Conservation (phyloP, 2,329 filamentous ascomycete genomes). For the Cercospora sp. region DNA sequence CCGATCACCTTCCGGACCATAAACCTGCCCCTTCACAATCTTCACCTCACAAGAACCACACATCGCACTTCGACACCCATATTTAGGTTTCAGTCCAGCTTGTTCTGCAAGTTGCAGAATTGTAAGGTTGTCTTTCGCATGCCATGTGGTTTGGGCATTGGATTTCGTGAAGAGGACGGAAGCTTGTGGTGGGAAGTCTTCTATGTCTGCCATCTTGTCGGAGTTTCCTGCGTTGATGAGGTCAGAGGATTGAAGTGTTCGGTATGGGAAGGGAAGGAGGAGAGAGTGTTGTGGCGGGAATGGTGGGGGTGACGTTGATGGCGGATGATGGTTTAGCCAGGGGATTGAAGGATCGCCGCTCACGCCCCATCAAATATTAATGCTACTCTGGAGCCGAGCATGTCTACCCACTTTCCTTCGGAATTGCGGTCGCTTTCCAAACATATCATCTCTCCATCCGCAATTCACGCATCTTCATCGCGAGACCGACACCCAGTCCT, state of each 20-base stretch:
- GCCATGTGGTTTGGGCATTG: constrained; percentile 26
- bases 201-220: constrained; percentile 25
- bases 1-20: constrained; percentile 28
- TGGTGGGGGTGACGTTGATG: neutral
- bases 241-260: neutral
- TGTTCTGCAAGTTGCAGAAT: constrained; percentile 32
- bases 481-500: no score
- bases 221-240: neutral
- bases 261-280: neutral
- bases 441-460: no score
- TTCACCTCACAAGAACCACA: constrained; percentile 29
- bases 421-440: no score
- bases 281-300: neutral
- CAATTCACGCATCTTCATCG: no score
- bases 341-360: neutral
- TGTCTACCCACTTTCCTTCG: no score
- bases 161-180: constrained; percentile 29
- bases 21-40: constrained; percentile 30
- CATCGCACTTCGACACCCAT: constrained; percentile 32
- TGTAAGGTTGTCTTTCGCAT: constrained; percentile 26
- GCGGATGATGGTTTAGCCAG: neutral
- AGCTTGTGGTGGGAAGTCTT: constrained; percentile 23
- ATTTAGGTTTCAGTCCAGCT: constrained; percentile 29
- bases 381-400: neutral
- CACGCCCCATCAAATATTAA: neutral